Evolutionary conservation across 169 alveolate species (phyloP).

Genomic region (Hammondia hammondi): DNA sequence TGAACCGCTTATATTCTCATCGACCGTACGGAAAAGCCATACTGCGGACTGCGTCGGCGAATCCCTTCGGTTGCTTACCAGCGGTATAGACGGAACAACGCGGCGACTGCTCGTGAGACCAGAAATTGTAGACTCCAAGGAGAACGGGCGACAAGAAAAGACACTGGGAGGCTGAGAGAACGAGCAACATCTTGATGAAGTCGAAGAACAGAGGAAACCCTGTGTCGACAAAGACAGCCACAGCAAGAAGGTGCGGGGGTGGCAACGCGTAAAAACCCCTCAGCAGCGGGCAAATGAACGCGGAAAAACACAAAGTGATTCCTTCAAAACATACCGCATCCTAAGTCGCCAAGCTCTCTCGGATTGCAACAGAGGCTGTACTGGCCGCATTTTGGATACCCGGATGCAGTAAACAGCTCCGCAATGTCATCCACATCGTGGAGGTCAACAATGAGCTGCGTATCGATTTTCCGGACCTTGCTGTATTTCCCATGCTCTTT

Average conservation of each 20-base stretch:
- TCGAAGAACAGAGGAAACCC: constrained; percentile 70
- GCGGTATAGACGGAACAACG: constrained; percentile 52
- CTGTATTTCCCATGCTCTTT: constrained; percentile 68
- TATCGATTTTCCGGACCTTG: constrained; percentile 59
- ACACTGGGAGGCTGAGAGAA: constrained; percentile 60
- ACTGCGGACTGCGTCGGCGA: neutral
- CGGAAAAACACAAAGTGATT: neutral
- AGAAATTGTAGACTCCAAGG: constrained; percentile 51
- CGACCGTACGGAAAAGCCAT: neutral
- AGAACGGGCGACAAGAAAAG: constrained; percentile 43
- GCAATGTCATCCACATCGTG: constrained; percentile 57
- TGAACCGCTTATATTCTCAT: neutral
- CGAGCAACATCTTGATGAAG: constrained; percentile 51
- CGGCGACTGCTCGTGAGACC: constrained; percentile 38
- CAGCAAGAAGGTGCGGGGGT: neutral
- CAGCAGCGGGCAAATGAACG: too few species aligned
- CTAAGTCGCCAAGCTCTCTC: constrained; percentile 65
- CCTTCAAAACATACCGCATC: constrained; percentile 49
- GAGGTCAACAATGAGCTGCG: constrained; percentile 43
- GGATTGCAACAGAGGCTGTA: constrained; percentile 66
- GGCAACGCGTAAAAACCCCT: neutral
- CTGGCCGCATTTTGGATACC: constrained; percentile 59
- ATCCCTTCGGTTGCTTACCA: constrained; percentile 1
- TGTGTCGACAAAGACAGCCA: neutral
- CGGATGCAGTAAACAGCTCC: constrained; percentile 59